Percentiles rank a stretch among this genome's conserved stretches.
Evolutionary conservation across 768 basidiomycete genomes (phyloP).

Genomic region (Rubroboletus satanas): DNA sequence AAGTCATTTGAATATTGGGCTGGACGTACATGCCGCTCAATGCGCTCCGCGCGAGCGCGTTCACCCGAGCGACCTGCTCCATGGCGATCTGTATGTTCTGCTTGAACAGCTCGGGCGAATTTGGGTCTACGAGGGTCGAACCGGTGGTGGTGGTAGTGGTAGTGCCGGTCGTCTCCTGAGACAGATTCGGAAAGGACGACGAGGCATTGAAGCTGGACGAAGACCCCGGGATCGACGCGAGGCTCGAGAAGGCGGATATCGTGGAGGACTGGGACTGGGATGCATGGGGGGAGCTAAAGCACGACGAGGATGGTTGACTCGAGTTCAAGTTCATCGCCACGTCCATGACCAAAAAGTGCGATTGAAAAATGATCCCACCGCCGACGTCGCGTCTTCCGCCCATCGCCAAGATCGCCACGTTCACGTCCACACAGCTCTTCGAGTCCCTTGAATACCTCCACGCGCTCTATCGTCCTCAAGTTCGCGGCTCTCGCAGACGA

Average conservation of each 20-base stretch:
- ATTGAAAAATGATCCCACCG: constrained; percentile 17
- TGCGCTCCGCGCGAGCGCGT: constrained; percentile 45
- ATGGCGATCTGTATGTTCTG: constrained; percentile 49
- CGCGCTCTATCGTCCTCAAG: constrained; percentile 54
- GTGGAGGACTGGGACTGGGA: constrained; percentile 20
- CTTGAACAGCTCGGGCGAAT: constrained; percentile 60
- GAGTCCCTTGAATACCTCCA: constrained; percentile 49
- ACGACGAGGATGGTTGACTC: constrained; percentile 4
- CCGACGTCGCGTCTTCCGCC: constrained; percentile 57
- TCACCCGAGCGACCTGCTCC: constrained; percentile 47
- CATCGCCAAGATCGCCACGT: constrained; percentile 41
- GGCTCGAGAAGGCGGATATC: constrained; percentile 13
- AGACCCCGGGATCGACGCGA: constrained; percentile 8
- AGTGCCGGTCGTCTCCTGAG: constrained; percentile 24
- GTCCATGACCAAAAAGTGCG: constrained; percentile 3
- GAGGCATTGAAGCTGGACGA: constrained; percentile 8
- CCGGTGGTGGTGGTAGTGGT: background rate
- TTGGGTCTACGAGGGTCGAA: constrained; percentile 41
- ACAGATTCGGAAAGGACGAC: constrained; percentile 20
- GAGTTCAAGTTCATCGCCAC: constrained; percentile 7
- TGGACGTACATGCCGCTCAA: constrained; percentile 51
- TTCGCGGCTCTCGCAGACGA: constrained; percentile 54
- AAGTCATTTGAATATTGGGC: no score
- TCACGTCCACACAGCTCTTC: constrained; percentile 36
- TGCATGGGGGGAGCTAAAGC: constrained; percentile 6